A percentile compares a stretch with the other conserved stretches of the same genome.
These are phyloP conservation scores for Fusarium tricinctum DNA, from an alignment of 2,329 filamentous ascomycete genomes.

Conservation along the genomic window DNA sequence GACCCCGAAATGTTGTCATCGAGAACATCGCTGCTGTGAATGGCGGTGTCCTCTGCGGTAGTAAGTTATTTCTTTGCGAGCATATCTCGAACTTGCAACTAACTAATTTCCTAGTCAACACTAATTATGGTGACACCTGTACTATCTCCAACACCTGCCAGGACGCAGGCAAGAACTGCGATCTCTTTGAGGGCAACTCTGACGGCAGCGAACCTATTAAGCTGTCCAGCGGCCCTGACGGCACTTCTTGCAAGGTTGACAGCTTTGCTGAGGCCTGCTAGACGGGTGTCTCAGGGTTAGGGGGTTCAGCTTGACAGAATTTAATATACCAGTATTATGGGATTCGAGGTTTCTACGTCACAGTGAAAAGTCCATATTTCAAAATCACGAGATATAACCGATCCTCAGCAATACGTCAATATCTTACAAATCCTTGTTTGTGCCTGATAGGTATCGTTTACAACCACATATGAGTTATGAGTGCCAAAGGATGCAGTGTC, in stretches of 20 bases:
- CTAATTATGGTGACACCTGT: conserved; percentile 46
- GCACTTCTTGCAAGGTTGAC: conserved; percentile 36
- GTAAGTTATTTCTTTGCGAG: conserved; percentile 8
- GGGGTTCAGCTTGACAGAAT: background rate
- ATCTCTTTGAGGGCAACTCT: conserved; percentile 39
- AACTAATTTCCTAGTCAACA: conserved; percentile 31
- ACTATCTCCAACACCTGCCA: conserved; percentile 44
- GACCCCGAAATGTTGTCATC: conserved; percentile 39
- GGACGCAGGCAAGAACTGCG: conserved; percentile 41
- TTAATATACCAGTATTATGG: background rate
- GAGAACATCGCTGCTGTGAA: conserved; percentile 41
- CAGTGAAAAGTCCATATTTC: background rate
- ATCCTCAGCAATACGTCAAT: too few relatives aligned
- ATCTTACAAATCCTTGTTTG: too few relatives aligned
- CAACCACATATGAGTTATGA: too few relatives aligned
- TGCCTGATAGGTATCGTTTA: too few relatives aligned
- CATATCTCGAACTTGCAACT: background rate
- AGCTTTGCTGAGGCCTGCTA: conserved; percentile 37
- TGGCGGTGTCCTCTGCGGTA: conserved; percentile 43
- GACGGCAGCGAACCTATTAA: conserved; percentile 40
- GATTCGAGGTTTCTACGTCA: background rate
- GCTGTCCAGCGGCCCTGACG: conserved; percentile 38
- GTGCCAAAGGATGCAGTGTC: too few relatives aligned
- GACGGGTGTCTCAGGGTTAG: background rate
- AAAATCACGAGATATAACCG: too few relatives aligned